A percentile compares a stretch with the other conserved stretches of the same genome.
These are phyloP conservation scores for Prunus kanzakura DNA, from an alignment of 306 rosid genomes.

Conservation along the genomic window DNA sequence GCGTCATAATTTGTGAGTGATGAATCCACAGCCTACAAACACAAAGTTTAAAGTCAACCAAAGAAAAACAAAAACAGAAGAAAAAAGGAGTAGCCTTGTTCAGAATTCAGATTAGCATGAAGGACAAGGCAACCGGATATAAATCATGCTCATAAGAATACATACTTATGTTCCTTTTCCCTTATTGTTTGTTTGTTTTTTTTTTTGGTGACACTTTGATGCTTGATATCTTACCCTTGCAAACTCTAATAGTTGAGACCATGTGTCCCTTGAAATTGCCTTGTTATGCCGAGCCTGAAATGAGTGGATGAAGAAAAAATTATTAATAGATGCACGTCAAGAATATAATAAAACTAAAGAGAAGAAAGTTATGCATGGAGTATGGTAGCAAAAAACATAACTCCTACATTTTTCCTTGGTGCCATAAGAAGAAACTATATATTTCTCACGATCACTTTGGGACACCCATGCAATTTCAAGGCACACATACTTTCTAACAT, in stretches of 20 bases:
- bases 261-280: slow-evolving; percentile 95
- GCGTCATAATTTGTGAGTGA: slow-evolving; percentile 79
- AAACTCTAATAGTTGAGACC: slow-evolving; percentile 99
- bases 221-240: slow-evolving; percentile 59
- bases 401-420: neutral
- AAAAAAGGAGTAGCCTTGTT: neutral
- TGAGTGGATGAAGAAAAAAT: slow-evolving; percentile 17
- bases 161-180: neutral
- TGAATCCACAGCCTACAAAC: slow-evolving; percentile 62
- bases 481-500: neutral
- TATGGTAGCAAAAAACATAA: neutral
- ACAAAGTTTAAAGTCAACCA: slow-evolving; percentile 15
- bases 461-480: neutral
- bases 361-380: neutral
- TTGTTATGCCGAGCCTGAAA: slow-evolving; percentile 90
- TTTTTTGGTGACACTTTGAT: neutral
- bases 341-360: neutral
- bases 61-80: neutral
- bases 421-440: neutral
- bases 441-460: neutral
- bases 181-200: neutral
- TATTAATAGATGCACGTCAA: neutral
- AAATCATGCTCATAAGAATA: neutral
- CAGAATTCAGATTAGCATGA: neutral
- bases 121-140: no score